Evolutionary conservation across 108 stramenopile genomes (phyloP).

Genomic region (Nitzschia sp.): DNA sequence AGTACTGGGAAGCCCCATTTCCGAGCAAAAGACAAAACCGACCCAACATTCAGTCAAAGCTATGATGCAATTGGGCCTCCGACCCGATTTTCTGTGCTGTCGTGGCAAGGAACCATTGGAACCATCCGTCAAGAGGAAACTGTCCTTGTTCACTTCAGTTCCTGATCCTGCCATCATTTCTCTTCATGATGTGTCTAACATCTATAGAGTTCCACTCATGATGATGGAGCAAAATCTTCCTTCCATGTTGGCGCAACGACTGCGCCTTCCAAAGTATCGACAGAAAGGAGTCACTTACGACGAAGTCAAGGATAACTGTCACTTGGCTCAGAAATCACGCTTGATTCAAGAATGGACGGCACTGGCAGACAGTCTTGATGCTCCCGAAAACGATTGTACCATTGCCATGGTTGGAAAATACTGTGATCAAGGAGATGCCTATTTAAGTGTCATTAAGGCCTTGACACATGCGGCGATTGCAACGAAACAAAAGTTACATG

Average conservation of each 20-base stretch:
- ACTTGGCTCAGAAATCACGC: neutral
- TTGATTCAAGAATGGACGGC: constrained; percentile 68
- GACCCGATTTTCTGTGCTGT: constrained; percentile 95
- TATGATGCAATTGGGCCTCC: constrained; percentile 89
- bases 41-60: constrained; percentile 96
- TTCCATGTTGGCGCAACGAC: constrained; percentile 62
- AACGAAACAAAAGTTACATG: constrained; percentile 67
- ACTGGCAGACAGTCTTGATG: constrained; percentile 85
- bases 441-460: constrained; percentile 94
- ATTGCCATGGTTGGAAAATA: constrained; percentile 99
- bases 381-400: constrained; percentile 59
- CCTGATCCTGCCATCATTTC: constrained; percentile 79
- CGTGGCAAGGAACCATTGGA: constrained; percentile 76
- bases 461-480: constrained; percentile 94
- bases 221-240: constrained; percentile 92
- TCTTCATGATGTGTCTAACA: constrained; percentile 97
- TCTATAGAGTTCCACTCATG: constrained; percentile 96
- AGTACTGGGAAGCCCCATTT: constrained; percentile 56
- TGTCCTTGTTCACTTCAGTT: constrained; percentile 95
- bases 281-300: constrained; percentile 28
- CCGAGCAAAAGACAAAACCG: constrained; percentile 99
- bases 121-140: constrained; percentile 80
- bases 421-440: constrained; percentile 90
- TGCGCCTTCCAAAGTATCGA: constrained; percentile 55
- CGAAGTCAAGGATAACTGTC: constrained; percentile 22